A percentile compares a stretch with the other conserved stretches of the same genome.
Conservation (phyloP, 1,284 basidiomycete species). For the Trichosporon ovoides region DNA sequence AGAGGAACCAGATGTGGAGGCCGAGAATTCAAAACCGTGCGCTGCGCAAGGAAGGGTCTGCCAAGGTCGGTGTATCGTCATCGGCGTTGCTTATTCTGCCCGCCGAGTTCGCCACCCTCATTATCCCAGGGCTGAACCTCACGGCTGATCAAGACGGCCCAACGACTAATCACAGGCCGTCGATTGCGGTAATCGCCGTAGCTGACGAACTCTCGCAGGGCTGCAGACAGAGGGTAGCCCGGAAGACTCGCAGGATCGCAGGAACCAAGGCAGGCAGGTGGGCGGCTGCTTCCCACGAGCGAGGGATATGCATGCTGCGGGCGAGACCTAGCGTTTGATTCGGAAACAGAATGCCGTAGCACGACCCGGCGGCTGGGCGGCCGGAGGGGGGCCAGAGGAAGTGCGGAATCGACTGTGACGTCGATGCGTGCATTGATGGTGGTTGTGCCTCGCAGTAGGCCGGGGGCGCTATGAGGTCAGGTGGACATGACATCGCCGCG, state of each 20-base stretch:
- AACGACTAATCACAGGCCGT: no score
- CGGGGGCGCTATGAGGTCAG: not conserved
- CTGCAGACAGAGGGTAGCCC: not conserved
- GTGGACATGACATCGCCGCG: conserved; percentile 4
- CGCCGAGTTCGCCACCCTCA: no score
- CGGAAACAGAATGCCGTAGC: not conserved
- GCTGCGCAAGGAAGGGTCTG: no score
- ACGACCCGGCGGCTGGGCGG: not conserved
- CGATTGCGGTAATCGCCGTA: no score
- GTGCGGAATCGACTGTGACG: not conserved
- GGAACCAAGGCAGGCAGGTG: not conserved
- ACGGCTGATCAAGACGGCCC: no score
- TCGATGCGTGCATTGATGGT: not conserved
- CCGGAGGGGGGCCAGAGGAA: not conserved
- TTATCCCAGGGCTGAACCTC: no score
- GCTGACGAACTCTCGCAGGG: not conserved
- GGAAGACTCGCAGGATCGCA: not conserved
- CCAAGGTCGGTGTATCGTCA: no score
- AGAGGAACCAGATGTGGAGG: no score
- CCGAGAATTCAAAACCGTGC: no score
- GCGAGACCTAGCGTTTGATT: not conserved
- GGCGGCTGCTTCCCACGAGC: not conserved
- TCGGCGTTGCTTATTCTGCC: no score
- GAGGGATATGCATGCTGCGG: not conserved
- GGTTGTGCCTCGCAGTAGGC: not conserved